Base-by-base conservation (phyloP, 768 basidiomycete species). In the Lyophyllum atratum region DNA sequence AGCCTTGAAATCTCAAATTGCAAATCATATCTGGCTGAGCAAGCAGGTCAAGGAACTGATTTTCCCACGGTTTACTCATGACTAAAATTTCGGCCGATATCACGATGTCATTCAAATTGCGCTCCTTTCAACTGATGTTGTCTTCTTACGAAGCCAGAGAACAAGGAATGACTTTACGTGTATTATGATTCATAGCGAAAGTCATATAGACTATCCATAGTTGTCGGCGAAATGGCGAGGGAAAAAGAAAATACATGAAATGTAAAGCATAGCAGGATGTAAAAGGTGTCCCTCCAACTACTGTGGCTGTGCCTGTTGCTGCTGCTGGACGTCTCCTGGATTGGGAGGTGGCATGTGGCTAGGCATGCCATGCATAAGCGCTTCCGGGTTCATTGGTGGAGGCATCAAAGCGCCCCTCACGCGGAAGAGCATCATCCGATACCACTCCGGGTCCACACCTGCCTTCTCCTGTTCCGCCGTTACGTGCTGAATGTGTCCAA, bases 401-500 rank as follows among this genome's bases (percentile, higher is more conserved):
- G 77, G 83, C 83, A 92, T 84, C 60, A 92, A 76, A 17, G 87
- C 87, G 43, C 79, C 80, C 53, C 92, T 79, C 42, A 93, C 85
- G n/a, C 89, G 84, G 66, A 90, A 79, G 9, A 92, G 67, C 90
- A 93, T 93, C 83, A 90, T 87, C 60, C 87, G 76, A 64, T 86
- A 94, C 92, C 92, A 94, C 59, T 93, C 92, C 44, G 84, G 85
- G 49, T 90, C 90, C 2, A 82, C 87, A 28, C 87, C 88, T 19
- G 85, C 84, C 72, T 92, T 92, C 68, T 93, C 90, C 66, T 93
- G 92, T 64, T 93, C 88, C 9, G 73, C 80, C 0, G 92, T 89
- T n/a, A 92, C 74, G 60, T 88, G 85, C 65, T 89, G 86, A 55
- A 94, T 74, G 66, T 84, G 84, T 9, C 80, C 80, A 48, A 94